Evolutionary conservation across 2,329 filamentous ascomycete species (phyloP).

Genomic region (Botryotinia globosa): DNA sequence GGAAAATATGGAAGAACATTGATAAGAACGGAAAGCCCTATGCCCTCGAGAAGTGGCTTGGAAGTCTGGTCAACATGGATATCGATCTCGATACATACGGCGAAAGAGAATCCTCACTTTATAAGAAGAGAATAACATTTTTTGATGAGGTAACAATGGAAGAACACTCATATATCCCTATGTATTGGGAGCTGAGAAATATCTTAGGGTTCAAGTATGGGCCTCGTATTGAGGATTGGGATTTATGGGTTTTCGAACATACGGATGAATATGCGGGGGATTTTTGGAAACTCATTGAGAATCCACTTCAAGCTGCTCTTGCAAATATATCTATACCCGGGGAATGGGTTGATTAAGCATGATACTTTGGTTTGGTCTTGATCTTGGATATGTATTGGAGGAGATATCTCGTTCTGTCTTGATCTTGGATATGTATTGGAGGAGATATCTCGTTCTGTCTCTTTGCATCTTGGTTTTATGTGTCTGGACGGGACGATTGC

Average conservation of each 20-base stretch:
- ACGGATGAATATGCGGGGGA: conserved; percentile 18
- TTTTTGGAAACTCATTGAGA: conserved; percentile 21
- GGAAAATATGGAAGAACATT: too few relatives aligned
- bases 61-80: too few relatives aligned
- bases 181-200: not conserved
- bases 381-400: not conserved
- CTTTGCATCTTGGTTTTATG: not conserved
- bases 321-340: not conserved
- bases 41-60: too few relatives aligned
- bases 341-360: not conserved
- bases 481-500: not conserved
- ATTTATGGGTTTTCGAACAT: conserved; percentile 8
- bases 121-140: too few relatives aligned
- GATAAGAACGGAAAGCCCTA: too few relatives aligned
- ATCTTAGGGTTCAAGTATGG: conserved; percentile 15
- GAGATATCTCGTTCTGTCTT: not conserved
- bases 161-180: too few relatives aligned
- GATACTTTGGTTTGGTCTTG: not conserved
- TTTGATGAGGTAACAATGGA: too few relatives aligned
- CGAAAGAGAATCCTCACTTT: too few relatives aligned
- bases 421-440: not conserved
- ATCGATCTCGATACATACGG: too few relatives aligned
- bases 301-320: not conserved
- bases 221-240: conserved; percentile 21
- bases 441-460: not conserved